Conservation (phyloP, 1,284 basidiomycete species). For the Leccinum variabile region DNA sequence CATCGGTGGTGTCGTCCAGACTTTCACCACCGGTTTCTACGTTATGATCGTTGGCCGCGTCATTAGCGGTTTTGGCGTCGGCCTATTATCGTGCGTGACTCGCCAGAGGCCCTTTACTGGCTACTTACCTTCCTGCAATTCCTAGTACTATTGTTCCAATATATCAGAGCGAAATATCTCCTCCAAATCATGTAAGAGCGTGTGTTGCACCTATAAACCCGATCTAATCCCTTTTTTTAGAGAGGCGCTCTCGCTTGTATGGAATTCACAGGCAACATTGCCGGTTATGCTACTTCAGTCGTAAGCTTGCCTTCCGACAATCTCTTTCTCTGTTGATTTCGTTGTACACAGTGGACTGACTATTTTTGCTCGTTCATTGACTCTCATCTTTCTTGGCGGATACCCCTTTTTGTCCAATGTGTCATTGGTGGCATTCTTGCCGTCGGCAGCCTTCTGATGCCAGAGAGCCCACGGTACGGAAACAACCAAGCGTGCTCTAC, state of each 20-base stretch:
- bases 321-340: background rate
- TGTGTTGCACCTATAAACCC: background rate
- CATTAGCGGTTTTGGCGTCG: conserved; percentile 91
- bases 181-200: conserved; percentile 80
- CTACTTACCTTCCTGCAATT: conserved; percentile 1
- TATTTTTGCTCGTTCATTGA: conserved; percentile 91
- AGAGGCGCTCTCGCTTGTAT: conserved; percentile 92
- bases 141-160: conserved; percentile 93
- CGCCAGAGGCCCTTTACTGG: background rate
- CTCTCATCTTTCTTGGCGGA: conserved; percentile 80
- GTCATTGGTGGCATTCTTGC: conserved; percentile 86
- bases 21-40: conserved; percentile 81
- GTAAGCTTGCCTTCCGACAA: conserved; percentile 49
- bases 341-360: conserved; percentile 76
- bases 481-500: background rate
- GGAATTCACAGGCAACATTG: conserved; percentile 94
- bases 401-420: conserved; percentile 86
- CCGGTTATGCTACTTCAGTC: conserved; percentile 94
- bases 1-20: conserved; percentile 87
- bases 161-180: conserved; percentile 96
- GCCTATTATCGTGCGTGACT: conserved; percentile 78
- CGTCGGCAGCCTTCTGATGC: conserved; percentile 81
- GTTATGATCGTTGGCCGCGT: conserved; percentile 89
- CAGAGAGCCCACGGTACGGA: conserved; percentile 86
- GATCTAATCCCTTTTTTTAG: conserved; percentile 39